Evolutionary conservation across 495 filamentous ascomycete genomes (phyloP).

Genomic region (Penicillium flavigenum): DNA sequence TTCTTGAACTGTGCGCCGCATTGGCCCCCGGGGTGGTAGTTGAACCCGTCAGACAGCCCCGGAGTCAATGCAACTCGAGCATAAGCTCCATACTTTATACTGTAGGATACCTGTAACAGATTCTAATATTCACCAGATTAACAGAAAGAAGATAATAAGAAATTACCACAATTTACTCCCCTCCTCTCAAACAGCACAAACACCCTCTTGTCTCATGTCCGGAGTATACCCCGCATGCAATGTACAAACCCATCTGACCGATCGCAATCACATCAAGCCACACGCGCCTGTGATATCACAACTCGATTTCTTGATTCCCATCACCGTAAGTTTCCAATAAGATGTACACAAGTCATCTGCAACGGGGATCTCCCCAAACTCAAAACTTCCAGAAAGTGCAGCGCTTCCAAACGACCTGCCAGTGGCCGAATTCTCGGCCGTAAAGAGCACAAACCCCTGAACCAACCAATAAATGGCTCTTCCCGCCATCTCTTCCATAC

Average conservation of each 20-base stretch:
- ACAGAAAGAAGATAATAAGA: not conserved
- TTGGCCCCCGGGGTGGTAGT: not conserved
- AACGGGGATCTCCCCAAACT: conserved; percentile 11
- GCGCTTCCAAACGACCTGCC: conserved; percentile 19
- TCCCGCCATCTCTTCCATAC: conserved; percentile 8
- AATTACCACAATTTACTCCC: not conserved
- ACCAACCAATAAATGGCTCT: conserved; percentile 4
- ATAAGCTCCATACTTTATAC: not conserved
- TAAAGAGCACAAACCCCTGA: conserved; percentile 3
- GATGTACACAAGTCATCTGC: conserved; percentile 11
- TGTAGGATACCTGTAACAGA: not conserved
- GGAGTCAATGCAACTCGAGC: conserved; percentile 1
- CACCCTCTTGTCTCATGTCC: not conserved
- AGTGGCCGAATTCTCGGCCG: conserved; percentile 12
- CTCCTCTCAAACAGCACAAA: conserved; percentile 1
- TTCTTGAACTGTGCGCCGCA: not conserved
- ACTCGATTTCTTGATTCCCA: conserved; percentile 9
- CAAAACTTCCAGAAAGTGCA: conserved; percentile 1
- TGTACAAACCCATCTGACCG: conserved; percentile 20
- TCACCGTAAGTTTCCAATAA: not conserved
- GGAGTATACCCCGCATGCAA: conserved; percentile 6
- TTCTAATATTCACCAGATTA: not conserved
- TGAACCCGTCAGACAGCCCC: not conserved
- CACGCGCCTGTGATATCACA: conserved; percentile 17
- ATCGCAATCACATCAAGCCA: conserved; percentile 12